Evolutionary conservation across 768 basidiomycete genomes (phyloP), one percentile per base, ranked within the genome.

Genomic region (Lactarius hatsudake): DNA sequence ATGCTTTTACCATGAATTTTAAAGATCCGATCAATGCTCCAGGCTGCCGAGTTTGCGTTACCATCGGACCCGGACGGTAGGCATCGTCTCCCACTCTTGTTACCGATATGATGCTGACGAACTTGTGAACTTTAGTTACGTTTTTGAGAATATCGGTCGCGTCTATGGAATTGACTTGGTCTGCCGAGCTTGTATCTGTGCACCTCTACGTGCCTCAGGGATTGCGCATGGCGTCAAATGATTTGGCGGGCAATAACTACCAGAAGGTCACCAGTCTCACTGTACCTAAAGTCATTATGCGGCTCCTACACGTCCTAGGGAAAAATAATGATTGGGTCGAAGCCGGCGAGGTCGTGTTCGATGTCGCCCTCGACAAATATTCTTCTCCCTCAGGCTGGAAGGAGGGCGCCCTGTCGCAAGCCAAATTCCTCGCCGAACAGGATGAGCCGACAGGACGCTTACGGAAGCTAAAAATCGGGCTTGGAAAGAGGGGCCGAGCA

Each of bases 11-110:
- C 8, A 73, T 87, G 68, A 93, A 91, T 70, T 96, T 87, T 73
- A 75, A 80, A 1, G 96, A 98, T 74, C 71, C 82, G 1, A 80
- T 88, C 61, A 97, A 98, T 74, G 86, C 93, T 1, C 94, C 95
- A 20, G 89, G 89, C 94, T 0, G 73, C 79, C 3, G 87, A 87
- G 55, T 91, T 87, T 72, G 74, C 81, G 36, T 79, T 87, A 8
- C 81, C 82, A 32, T 67, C 83, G 10, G 89, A 91, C 71, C 91
- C 93, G 15, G 96, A 98, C 77, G 83, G 94, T 93, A 71, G 72
- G 86, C 74, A 28, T 56, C 9, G n/a, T 40, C 38, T 40, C 45
- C 56, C 26, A 36, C 26, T 4, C 4, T 23, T 61, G 8, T 13
- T 51, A 38, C 18, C 64, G 28, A 36, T 59, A n/a, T 59, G 40